phyloP scores from a whole-genome alignment of 768 basidiomycete species.

The Sporobolomyces phaffii region DNA sequence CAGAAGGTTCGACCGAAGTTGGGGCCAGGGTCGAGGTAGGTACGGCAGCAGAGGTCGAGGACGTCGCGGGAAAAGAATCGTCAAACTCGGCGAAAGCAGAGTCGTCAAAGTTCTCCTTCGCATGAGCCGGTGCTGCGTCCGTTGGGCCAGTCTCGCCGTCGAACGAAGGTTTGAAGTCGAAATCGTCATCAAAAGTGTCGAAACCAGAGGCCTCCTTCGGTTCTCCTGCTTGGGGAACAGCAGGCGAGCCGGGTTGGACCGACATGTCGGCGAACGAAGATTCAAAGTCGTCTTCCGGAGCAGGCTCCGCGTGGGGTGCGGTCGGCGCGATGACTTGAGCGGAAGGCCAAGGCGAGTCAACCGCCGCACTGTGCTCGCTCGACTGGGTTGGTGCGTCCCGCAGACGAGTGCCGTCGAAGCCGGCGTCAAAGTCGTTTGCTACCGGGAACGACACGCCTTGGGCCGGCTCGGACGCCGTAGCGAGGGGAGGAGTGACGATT shows the following conservation, averaged over 20 bases:
- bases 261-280: slow-evolving; percentile 38
- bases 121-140: neutral
- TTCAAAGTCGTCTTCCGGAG: slow-evolving; percentile 42
- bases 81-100: slow-evolving; percentile 42
- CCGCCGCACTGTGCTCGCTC: too few species aligned
- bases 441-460: neutral
- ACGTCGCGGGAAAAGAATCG: slow-evolving; percentile 4
- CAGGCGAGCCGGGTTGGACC: neutral
- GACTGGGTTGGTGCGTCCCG: neutral
- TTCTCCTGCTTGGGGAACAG: neutral
- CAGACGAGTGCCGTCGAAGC: neutral
- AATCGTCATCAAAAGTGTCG: slow-evolving; percentile 62
- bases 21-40: slow-evolving; percentile 36
- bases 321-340: neutral
- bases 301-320: neutral
- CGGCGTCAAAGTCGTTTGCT: neutral
- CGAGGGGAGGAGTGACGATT: neutral
- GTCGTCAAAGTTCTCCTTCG: slow-evolving; percentile 40
- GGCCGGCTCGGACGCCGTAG: neutral
- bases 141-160: slow-evolving; percentile 34
- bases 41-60: slow-evolving; percentile 43
- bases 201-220: slow-evolving; percentile 23
- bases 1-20: neutral
- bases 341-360: neutral
- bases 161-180: slow-evolving; percentile 63